These are phyloP conservation scores for Dentipellis fragilis DNA, from an alignment of 768 basidiomycete genomes.

Conservation along the genomic window DNA sequence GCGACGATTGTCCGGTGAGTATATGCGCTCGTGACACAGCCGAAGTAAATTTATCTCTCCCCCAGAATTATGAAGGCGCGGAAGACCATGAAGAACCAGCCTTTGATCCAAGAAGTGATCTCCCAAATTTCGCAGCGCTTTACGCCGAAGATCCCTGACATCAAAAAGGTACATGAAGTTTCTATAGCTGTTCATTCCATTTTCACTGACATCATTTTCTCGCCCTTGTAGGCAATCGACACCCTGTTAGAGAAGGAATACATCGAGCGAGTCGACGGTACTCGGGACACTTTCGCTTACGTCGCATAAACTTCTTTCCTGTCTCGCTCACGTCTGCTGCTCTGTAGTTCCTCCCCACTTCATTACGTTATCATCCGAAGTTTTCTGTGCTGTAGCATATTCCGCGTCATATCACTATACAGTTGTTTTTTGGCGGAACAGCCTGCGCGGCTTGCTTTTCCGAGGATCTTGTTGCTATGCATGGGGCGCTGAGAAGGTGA, in stretches of 20 bases:
- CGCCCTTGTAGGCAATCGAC: slow-evolving; percentile 65
- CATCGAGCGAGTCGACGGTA: slow-evolving; percentile 86
- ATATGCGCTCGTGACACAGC: too few species aligned
- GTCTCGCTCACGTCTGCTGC: background rate
- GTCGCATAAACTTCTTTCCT: slow-evolving; percentile 38
- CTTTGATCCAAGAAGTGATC: slow-evolving; percentile 82
- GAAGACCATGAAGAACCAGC: slow-evolving; percentile 92
- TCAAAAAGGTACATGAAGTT: slow-evolving; percentile 74
- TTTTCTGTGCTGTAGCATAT: background rate
- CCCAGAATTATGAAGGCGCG: slow-evolving; percentile 88
- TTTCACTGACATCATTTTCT: background rate
- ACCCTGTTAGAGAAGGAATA: slow-evolving; percentile 94
- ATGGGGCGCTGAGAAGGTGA: too few species aligned
- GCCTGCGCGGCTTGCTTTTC: background rate
- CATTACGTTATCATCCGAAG: background rate
- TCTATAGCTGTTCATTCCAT: background rate
- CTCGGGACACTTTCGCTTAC: slow-evolving; percentile 82
- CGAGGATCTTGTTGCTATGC: too few species aligned
- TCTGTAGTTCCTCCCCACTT: background rate
- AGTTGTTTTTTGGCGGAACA: background rate
- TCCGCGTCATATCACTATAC: background rate
- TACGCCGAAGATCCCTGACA: slow-evolving; percentile 88
- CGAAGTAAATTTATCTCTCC: background rate
- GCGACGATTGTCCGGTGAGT: slow-evolving; percentile 78
- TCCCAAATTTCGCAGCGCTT: slow-evolving; percentile 83